Percentiles rank a stretch among this genome's conserved stretches.
Evolutionary conservation across 1,139 yeast species (phyloP).

Genomic region (Scheffersomyces titani): DNA sequence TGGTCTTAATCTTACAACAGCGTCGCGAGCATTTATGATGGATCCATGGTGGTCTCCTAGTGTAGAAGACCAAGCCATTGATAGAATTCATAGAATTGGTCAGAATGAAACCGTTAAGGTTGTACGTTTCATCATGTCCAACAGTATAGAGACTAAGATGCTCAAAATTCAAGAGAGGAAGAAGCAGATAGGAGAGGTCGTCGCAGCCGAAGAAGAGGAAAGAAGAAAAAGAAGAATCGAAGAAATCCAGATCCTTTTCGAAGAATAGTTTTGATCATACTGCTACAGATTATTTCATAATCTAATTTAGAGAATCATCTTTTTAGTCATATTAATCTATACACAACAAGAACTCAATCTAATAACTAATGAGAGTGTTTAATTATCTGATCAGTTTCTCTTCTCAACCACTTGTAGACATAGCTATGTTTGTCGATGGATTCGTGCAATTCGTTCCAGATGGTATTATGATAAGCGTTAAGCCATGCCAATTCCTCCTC

Average conservation of each 20-base stretch:
- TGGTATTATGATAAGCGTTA: slow-evolving; percentile 63
- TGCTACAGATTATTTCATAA: background rate
- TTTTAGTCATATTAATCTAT: background rate
- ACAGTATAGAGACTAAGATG: slow-evolving; percentile 91
- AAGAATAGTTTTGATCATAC: slow-evolving; percentile 29
- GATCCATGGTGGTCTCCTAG: slow-evolving; percentile 99
- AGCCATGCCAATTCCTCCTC: slow-evolving; percentile 66
- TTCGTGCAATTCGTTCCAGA: slow-evolving; percentile 58
- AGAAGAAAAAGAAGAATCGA: slow-evolving; percentile 74
- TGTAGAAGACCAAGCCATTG: slow-evolving; percentile 93
- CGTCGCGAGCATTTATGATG: slow-evolving; percentile 86
- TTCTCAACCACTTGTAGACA: slow-evolving; percentile 71
- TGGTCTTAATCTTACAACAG: slow-evolving; percentile 85
- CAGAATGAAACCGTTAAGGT: slow-evolving; percentile 76
- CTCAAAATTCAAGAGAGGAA: slow-evolving; percentile 83
- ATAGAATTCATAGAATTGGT: slow-evolving; percentile 90
- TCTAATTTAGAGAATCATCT: background rate
- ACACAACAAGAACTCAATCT: background rate
- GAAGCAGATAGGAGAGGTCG: slow-evolving; percentile 81
- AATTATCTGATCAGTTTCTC: slow-evolving; percentile 58
- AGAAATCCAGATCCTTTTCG: slow-evolving; percentile 77
- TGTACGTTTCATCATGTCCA: slow-evolving; percentile 75
- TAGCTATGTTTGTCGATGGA: slow-evolving; percentile 50
- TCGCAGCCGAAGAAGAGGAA: slow-evolving; percentile 78
- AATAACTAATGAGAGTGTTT: slow-evolving; percentile 4